These are phyloP conservation scores for Chaetomium globosum DNA, from an alignment of 2,329 filamentous ascomycete species.

Conservation along the genomic window DNA sequence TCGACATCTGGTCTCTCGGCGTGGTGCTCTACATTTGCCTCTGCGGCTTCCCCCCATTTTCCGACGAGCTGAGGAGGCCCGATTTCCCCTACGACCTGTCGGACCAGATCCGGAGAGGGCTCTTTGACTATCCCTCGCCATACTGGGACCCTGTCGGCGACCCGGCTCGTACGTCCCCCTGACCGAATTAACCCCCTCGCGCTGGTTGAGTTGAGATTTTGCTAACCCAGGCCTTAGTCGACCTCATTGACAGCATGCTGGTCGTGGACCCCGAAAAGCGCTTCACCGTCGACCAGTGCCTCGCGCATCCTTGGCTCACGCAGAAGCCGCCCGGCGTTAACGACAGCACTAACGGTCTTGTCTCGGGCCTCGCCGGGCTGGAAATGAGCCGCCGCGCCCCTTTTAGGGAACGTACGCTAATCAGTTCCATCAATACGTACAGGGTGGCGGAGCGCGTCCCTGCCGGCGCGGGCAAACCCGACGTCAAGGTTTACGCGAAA, in stretches of 20 bases:
- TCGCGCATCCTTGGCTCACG: constrained; percentile 88
- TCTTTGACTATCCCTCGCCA: constrained; percentile 92
- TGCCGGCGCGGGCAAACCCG: constrained; percentile 57
- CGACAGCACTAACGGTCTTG: constrained; percentile 90
- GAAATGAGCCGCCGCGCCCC: constrained; percentile 83
- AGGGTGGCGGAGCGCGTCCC: constrained; percentile 55
- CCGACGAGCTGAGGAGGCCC: constrained; percentile 79
- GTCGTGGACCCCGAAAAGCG: constrained; percentile 82
- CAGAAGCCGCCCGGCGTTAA: constrained; percentile 62
- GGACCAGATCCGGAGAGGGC: constrained; percentile 85
- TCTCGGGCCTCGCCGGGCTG: constrained; percentile 78
- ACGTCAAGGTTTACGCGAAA: constrained; percentile 75
- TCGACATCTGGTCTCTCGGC: constrained; percentile 96
- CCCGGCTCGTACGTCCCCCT: constrained; percentile 63
- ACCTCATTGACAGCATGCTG: constrained; percentile 94
- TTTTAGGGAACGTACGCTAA: constrained; percentile 78
- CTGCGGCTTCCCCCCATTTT: constrained; percentile 96
- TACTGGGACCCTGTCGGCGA: constrained; percentile 94
- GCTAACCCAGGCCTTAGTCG: constrained; percentile 53
- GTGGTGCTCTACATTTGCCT: constrained; percentile 97
- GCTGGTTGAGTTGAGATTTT: not conserved
- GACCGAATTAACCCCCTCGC: not conserved
- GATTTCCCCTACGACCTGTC: constrained; percentile 85
- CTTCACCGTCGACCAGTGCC: constrained; percentile 86
- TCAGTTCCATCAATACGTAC: constrained; percentile 80